Percentiles rank a stretch among this genome's conserved stretches.
Conservation (phyloP, 148 eudicot species). For the Cornus florida region DNA sequence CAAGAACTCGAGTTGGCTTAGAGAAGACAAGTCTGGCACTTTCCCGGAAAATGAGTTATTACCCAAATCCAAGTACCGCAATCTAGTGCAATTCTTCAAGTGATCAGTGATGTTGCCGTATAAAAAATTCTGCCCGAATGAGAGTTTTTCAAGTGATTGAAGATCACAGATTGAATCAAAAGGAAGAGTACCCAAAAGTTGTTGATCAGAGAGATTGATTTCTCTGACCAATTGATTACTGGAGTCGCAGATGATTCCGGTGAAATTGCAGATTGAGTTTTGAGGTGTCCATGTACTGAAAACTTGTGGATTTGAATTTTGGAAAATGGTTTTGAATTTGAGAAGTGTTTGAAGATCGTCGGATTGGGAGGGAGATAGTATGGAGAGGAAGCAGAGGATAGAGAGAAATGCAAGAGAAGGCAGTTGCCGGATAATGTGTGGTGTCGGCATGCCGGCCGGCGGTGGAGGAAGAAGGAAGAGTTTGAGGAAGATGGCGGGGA, state of each 20-base stretch:
- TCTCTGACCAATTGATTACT: conserved; percentile 17
- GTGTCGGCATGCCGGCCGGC: conserved; percentile 7
- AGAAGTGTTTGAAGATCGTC: conserved; percentile 29
- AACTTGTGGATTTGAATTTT: conserved; percentile 15
- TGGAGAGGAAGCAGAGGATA: conserved; percentile 5
- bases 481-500: neutral
- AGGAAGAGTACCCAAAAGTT: conserved; percentile 26
- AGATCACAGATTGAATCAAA: conserved; percentile 31
- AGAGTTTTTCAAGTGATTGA: conserved; percentile 22
- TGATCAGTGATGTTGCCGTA: conserved; percentile 24
- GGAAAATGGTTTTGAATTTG: conserved; percentile 19
- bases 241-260: conserved; percentile 30
- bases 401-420: neutral
- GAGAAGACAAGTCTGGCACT: conserved; percentile 34
- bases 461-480: conserved; percentile 2
- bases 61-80: conserved; percentile 38
- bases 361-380: conserved; percentile 9
- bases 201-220: conserved; percentile 29
- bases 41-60: conserved; percentile 26
- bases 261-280: conserved; percentile 26
- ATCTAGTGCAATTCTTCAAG: conserved; percentile 27
- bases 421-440: conserved; percentile 8
- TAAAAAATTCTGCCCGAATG: conserved; percentile 27
- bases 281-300: conserved; percentile 28
- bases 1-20: conserved; percentile 26